phyloP scores from a whole-genome alignment of 768 basidiomycete species.

The Hypholoma fasciculare region DNA sequence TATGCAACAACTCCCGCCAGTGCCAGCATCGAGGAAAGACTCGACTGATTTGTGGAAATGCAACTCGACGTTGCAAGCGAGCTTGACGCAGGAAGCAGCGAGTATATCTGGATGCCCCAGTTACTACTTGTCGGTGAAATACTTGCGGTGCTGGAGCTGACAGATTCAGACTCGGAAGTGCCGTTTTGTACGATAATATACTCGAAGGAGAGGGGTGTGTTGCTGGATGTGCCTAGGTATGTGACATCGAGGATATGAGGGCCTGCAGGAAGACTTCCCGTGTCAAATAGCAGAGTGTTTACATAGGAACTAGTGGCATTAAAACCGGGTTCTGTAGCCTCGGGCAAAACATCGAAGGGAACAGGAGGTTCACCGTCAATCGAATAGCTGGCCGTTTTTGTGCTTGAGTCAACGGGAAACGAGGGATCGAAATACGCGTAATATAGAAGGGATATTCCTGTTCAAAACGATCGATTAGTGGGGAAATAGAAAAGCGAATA shows the following conservation, averaged over 20 bases:
- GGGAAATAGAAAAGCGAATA: too few species aligned
- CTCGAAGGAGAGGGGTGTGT: not conserved
- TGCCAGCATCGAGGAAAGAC: too few species aligned
- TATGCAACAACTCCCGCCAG: too few species aligned
- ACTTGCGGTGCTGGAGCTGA: too few species aligned
- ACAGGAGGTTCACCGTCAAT: not conserved
- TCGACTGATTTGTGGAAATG: too few species aligned
- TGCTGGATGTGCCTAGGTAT: not conserved
- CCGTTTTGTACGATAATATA: not conserved
- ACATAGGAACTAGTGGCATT: not conserved
- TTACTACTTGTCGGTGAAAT: too few species aligned
- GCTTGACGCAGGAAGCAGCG: too few species aligned
- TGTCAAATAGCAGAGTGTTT: not conserved
- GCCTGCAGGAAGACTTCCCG: not conserved
- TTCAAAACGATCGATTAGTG: too few species aligned
- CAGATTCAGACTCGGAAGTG: too few species aligned
- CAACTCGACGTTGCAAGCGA: too few species aligned
- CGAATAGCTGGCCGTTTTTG: not conserved
- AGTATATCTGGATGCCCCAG: too few species aligned
- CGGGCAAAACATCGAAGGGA: not conserved
- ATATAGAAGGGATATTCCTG: not conserved
- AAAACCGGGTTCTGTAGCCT: not conserved
- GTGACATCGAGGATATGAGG: not conserved
- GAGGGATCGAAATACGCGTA: not conserved
- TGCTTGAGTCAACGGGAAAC: not conserved